Evolutionary conservation across 495 filamentous ascomycete species (phyloP), one percentile per base, ranked within the genome.

Genomic region (Hypoxylon intermedium): DNA sequence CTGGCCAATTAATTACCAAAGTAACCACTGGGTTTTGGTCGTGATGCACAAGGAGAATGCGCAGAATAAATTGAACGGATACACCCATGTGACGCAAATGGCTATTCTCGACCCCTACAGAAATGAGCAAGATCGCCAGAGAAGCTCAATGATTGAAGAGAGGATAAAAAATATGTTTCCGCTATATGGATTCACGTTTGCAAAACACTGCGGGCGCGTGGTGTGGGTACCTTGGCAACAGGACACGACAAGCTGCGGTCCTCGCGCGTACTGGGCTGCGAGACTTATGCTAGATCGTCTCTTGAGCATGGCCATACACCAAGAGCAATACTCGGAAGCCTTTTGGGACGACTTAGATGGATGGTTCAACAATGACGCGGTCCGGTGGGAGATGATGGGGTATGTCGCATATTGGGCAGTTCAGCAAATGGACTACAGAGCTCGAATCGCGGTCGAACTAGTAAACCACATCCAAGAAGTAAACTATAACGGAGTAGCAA

Each of bases 301-400:
- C 7, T 19, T 53, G 3, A 9, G 18, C 2, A 6, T 36, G 6
- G 18, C 20, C 1, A 48, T 26, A 4, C 3, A 43, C 28, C 4
- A n/a, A 2, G 28, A 16, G 0, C 9, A 5, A 9, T 45, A 54
- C 13, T 12, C 33, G 12, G 53, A 51, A 6, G 15, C 5, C 0
- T 38, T 71, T 37, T 71, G 63, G 66, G 3, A 0, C 0, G 21
- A 23, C 0, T 5, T 69, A 15, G 34, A 24, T 9, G 60, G 59
- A 4, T 67, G 56, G 49, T 67, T 69, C 23, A 67, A 69, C 33
- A 42, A 56, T 2, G 34, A 62, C 1, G 31, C 51, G 2, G 59
- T 67, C 21, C 56, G 68, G n/a, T 65, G 48, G 53, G 68, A 71
- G 51, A 71, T 71, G 68, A 65, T 58, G 7, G 63, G 66, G 11